Conservation (phyloP, 2,329 filamentous ascomycete genomes). For the Pyrenochaeta sp. region DNA sequence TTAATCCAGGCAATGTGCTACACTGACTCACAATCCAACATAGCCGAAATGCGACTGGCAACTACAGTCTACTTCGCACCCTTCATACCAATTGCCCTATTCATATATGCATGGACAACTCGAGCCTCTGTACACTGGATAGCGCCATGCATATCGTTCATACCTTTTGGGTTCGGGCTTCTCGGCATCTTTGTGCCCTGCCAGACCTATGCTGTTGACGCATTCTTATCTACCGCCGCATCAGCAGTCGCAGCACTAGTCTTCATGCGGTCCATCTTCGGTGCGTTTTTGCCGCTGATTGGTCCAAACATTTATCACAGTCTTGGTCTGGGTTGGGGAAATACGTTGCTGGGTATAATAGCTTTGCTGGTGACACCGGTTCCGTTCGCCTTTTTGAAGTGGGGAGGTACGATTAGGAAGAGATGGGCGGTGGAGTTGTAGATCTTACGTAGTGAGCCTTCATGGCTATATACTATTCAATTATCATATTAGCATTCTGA, state of each 20-base stretch:
- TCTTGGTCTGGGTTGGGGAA: constrained; percentile 38
- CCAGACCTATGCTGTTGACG: constrained; percentile 47
- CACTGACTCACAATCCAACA: not conserved
- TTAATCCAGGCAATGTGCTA: constrained; percentile 2
- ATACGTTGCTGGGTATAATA: constrained; percentile 71
- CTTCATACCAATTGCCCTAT: constrained; percentile 44
- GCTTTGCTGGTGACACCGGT: constrained; percentile 72
- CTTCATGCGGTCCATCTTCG: constrained; percentile 26
- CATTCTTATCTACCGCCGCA: constrained; percentile 40
- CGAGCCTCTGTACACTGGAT: constrained; percentile 63
- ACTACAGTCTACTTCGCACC: constrained; percentile 47
- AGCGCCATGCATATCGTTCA: constrained; percentile 49
- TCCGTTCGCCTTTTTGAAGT: constrained; percentile 75
- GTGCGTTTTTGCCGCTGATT: constrained; percentile 32
- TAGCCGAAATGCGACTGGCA: constrained; percentile 44
- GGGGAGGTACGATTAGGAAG: constrained; percentile 57
- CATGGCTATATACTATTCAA: too few species aligned
- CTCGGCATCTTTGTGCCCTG: constrained; percentile 32
- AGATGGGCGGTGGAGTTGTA: constrained; percentile 5
- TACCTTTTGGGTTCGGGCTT: constrained; percentile 32
- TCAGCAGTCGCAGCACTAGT: constrained; percentile 46
- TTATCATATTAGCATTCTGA: too few species aligned
- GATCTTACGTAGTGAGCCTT: not conserved
- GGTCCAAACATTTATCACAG: constrained; percentile 25
- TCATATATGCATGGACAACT: constrained; percentile 63